Percentiles rank a stretch among this genome's conserved stretches.
phyloP scores from a whole-genome alignment of 768 basidiomycete species.

The Favolaschia claudopus region DNA sequence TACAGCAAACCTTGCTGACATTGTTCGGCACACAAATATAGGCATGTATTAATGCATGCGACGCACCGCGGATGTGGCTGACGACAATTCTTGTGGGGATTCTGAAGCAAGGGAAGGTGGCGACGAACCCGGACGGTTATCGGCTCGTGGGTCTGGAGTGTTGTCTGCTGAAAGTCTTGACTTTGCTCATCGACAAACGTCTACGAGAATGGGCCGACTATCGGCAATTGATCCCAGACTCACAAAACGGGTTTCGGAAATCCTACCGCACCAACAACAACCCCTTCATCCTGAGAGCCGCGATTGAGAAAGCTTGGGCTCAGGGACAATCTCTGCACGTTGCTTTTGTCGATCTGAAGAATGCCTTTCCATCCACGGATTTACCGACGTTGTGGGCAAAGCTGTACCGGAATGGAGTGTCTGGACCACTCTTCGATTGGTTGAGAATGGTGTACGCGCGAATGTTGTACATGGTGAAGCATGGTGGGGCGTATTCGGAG shows the following conservation, averaged over 20 bases:
- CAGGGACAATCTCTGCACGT: slow-evolving; percentile 31
- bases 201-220: slow-evolving; percentile 29
- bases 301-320: slow-evolving; percentile 30
- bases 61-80: slow-evolving; percentile 14
- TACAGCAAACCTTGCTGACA: too few relatives aligned
- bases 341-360: slow-evolving; percentile 35
- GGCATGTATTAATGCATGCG: not conserved
- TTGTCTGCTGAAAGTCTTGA: slow-evolving; percentile 32
- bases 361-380: slow-evolving; percentile 46
- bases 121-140: slow-evolving; percentile 24
- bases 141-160: slow-evolving; percentile 29
- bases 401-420: slow-evolving; percentile 28
- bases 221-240: slow-evolving; percentile 30
- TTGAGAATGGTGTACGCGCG: slow-evolving; percentile 31
- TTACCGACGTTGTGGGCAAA: slow-evolving; percentile 42
- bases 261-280: slow-evolving; percentile 39
- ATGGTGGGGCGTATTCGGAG: slow-evolving; percentile 16
- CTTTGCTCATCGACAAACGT: slow-evolving; percentile 29
- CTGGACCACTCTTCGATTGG: slow-evolving; percentile 39
- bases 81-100: slow-evolving; percentile 15
- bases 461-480: slow-evolving; percentile 30
- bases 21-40: not conserved
- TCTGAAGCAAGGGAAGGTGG: slow-evolving; percentile 28
- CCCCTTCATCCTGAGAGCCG: slow-evolving; percentile 31
- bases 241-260: slow-evolving; percentile 42